Conservation (phyloP, 1,284 basidiomycete species). For the Ceratorhiza oryzae-sativae region DNA sequence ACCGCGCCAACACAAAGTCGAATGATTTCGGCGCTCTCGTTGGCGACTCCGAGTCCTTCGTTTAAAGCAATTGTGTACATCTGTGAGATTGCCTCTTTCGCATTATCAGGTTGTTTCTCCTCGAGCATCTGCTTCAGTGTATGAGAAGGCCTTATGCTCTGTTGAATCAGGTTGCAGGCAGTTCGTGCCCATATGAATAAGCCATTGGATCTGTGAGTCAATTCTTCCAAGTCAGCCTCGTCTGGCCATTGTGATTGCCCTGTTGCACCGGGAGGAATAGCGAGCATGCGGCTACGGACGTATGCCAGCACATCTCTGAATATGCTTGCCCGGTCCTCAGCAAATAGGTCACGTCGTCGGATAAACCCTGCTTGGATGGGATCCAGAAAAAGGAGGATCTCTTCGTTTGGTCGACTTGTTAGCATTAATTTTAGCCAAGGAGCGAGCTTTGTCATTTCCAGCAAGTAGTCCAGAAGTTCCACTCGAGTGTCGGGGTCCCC, state of each 20-base stretch:
- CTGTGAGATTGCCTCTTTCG: not conserved
- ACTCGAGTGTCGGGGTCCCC: not conserved
- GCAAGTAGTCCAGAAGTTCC: not conserved
- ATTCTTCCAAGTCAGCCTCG: not conserved
- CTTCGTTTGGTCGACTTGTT: constrained; percentile 32
- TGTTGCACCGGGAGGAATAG: not conserved
- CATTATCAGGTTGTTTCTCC: not conserved
- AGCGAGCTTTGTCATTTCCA: not conserved
- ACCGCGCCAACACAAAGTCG: constrained; percentile 14
- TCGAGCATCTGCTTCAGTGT: not conserved
- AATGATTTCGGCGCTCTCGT: not conserved
- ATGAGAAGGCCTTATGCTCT: constrained; percentile 5
- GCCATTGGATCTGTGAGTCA: constrained; percentile 9
- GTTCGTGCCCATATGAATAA: constrained; percentile 39
- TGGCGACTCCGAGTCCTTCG: not conserved
- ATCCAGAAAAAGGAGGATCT: not conserved
- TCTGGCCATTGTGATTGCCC: not conserved
- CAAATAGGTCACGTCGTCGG: not conserved
- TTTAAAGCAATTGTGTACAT: constrained; percentile 29
- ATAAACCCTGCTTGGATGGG: not conserved
- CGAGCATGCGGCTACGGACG: not conserved
- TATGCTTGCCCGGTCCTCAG: not conserved
- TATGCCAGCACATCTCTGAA: not conserved
- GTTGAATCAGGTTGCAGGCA: constrained; percentile 15
- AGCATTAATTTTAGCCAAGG: constrained; percentile 23